phyloP scores from a whole-genome alignment of 495 filamentous ascomycete genomes.

The Penicillium canescens region DNA sequence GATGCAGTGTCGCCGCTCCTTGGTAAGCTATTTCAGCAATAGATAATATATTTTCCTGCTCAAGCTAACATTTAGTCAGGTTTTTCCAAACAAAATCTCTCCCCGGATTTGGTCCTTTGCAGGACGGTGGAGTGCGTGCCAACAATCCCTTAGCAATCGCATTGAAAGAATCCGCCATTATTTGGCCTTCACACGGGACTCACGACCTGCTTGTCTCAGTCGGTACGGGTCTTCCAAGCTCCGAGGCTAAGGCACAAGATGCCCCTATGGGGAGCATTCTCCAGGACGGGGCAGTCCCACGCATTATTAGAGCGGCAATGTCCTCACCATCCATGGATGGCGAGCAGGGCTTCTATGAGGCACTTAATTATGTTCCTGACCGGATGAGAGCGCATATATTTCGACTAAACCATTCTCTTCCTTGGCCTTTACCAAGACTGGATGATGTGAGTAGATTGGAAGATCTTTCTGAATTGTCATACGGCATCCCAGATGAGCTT shows the following conservation, averaged over 20 bases:
- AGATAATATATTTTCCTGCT: not conserved
- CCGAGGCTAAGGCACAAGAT: not conserved
- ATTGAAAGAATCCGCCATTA: constrained; percentile 24
- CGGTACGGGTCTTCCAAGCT: constrained; percentile 25
- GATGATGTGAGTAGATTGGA: constrained; percentile 18
- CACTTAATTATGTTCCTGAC: constrained; percentile 18
- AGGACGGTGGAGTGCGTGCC: constrained; percentile 36
- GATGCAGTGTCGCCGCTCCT: constrained; percentile 22
- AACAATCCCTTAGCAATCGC: constrained; percentile 33
- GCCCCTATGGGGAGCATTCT: not conserved
- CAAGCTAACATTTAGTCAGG: constrained; percentile 14
- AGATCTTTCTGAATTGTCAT: constrained; percentile 7
- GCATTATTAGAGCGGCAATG: constrained; percentile 15
- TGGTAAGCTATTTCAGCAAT: constrained; percentile 11
- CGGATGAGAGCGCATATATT: constrained; percentile 12
- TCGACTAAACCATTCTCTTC: constrained; percentile 15
- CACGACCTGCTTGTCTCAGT: constrained; percentile 33
- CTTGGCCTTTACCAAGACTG: constrained; percentile 13
- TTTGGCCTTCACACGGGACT: constrained; percentile 27
- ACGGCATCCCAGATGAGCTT: constrained; percentile 15
- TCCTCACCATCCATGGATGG: constrained; percentile 24
- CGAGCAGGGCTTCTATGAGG: constrained; percentile 19
- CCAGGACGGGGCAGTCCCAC: constrained; percentile 9
- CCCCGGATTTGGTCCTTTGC: constrained; percentile 30
- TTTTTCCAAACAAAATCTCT: constrained; percentile 32